Evolutionary conservation across 75 land plant genomes (phyloP).

Genomic region (Ceratopteris richardii): DNA sequence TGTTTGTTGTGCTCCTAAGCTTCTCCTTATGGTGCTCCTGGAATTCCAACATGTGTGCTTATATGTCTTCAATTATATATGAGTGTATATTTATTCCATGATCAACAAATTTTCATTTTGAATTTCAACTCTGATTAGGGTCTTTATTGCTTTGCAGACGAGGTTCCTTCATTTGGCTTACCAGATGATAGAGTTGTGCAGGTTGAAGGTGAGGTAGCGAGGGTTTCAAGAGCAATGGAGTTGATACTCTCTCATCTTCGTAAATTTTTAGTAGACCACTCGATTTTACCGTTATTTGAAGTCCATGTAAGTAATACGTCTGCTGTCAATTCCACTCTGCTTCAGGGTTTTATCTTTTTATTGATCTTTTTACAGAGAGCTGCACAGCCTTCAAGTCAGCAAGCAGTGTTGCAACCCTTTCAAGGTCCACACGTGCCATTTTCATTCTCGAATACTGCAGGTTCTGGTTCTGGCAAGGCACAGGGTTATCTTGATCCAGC

Average conservation of each 20-base stretch:
- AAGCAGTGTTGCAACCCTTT: background rate
- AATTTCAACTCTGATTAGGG: background rate
- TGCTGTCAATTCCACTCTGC: too few species aligned
- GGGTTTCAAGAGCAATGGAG: slow-evolving; percentile 73
- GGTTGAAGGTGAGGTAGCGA: slow-evolving; percentile 68
- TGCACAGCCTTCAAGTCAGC: background rate
- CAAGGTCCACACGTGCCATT: background rate
- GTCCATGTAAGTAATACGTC: slow-evolving; percentile 43
- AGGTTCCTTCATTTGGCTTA: slow-evolving; percentile 62
- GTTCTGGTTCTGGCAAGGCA: background rate
- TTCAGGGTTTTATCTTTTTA: too few species aligned
- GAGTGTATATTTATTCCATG: too few species aligned
- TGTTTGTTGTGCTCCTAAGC: too few species aligned
- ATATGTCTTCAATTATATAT: too few species aligned
- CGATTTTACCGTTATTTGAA: slow-evolving; percentile 79
- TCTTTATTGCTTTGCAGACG: slow-evolving; percentile 38
- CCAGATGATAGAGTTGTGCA: slow-evolving; percentile 86
- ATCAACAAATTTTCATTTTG: too few species aligned
- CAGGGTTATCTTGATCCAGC: background rate
- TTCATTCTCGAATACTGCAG: background rate
- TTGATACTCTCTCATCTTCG: slow-evolving; percentile 66
- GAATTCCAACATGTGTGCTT: too few species aligned
- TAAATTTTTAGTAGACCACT: slow-evolving; percentile 86
- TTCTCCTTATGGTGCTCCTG: too few species aligned
- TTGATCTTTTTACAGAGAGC: background rate